phyloP scores from a whole-genome alignment of 495 filamentous ascomycete species.

The Hypoxylon subgilvum region DNA sequence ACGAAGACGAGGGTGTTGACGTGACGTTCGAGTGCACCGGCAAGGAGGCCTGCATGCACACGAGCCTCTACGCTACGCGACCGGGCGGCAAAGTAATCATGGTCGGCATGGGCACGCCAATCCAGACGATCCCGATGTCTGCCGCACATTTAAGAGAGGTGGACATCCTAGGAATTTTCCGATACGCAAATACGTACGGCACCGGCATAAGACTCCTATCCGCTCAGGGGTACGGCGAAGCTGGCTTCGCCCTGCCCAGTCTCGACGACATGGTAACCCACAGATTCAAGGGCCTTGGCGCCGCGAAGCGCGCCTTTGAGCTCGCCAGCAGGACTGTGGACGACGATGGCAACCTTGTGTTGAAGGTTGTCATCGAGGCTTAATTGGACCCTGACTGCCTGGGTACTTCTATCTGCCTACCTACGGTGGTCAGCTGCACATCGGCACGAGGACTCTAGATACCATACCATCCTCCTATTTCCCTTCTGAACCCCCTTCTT shows the following conservation, averaged over 20 bases:
- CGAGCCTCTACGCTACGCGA: slow-evolving; percentile 79
- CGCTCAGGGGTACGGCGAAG: slow-evolving; percentile 59
- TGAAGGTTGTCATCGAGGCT: slow-evolving; percentile 82
- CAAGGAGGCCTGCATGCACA: slow-evolving; percentile 83
- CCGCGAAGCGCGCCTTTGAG: slow-evolving; percentile 72
- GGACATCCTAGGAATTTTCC: slow-evolving; percentile 89
- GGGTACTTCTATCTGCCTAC: too few relatives aligned
- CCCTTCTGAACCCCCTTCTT: too few relatives aligned
- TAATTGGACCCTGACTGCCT: too few relatives aligned
- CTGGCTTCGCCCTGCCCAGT: slow-evolving; percentile 63
- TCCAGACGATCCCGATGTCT: slow-evolving; percentile 84
- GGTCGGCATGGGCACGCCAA: slow-evolving; percentile 92
- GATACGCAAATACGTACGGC: slow-evolving; percentile 86
- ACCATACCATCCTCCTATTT: slow-evolving; percentile 13
- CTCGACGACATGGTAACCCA: slow-evolving; percentile 79
- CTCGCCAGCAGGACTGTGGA: slow-evolving; percentile 84
- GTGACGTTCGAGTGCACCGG: slow-evolving; percentile 91
- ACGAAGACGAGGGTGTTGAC: slow-evolving; percentile 69
- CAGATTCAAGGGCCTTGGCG: slow-evolving; percentile 68
- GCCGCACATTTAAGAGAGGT: slow-evolving; percentile 87
- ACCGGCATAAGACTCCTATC: slow-evolving; percentile 74
- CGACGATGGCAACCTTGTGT: slow-evolving; percentile 73
- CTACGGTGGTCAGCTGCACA: neutral
- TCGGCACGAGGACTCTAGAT: slow-evolving; percentile 6
- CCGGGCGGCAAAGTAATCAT: slow-evolving; percentile 84